Evolutionary conservation across 495 filamentous ascomycete genomes (phyloP).

Genomic region (Neurospora africana): DNA sequence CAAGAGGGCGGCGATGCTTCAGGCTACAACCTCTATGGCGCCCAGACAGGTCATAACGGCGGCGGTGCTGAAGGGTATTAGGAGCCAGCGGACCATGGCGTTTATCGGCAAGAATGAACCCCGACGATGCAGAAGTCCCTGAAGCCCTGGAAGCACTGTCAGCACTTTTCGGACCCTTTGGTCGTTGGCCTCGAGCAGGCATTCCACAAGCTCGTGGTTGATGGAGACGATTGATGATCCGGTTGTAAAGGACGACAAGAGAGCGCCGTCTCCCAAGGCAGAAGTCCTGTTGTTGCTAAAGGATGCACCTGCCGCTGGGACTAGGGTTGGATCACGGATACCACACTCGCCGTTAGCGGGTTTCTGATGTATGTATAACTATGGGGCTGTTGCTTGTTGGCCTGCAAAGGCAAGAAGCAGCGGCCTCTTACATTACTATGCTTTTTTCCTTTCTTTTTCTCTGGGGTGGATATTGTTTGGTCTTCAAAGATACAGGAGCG

Average conservation of each 20-base stretch:
- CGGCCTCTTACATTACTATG: neutral
- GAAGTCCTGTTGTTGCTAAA: neutral
- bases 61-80: slow-evolving; percentile 33
- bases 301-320: neutral
- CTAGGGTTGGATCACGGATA: neutral
- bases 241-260: neutral
- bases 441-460: neutral
- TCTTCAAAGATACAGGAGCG: neutral
- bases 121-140: neutral
- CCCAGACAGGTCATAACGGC: slow-evolving; percentile 62
- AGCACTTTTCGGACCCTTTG: neutral
- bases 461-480: neutral
- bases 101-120: neutral
- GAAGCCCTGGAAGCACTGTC: neutral
- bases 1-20: slow-evolving; percentile 46
- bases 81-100: neutral
- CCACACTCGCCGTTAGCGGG: neutral
- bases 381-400: neutral
- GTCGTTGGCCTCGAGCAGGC: neutral
- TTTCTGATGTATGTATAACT: neutral
- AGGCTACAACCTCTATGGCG: slow-evolving; percentile 47
- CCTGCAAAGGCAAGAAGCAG: neutral
- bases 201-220: neutral
- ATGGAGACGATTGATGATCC: neutral
- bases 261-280: neutral